phyloP scores from a whole-genome alignment of 2,329 filamentous ascomycete genomes.

The Colletotrichum endophyticum region DNA sequence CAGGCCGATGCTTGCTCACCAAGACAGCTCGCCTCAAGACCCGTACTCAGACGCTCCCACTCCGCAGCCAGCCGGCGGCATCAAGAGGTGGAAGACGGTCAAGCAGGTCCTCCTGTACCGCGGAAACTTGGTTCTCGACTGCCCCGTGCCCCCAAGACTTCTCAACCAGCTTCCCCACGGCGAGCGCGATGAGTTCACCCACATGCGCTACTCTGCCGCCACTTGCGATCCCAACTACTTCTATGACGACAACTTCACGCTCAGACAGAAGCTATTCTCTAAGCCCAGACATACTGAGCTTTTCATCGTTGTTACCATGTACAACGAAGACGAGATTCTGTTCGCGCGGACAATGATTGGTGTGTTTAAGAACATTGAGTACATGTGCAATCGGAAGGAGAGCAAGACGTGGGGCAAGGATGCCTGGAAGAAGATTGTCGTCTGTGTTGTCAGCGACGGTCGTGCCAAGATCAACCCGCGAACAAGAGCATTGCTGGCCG shows the following conservation, averaged over 20 bases:
- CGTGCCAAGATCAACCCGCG: slow-evolving; percentile 95
- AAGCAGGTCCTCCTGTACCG: slow-evolving; percentile 98
- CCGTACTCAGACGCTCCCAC: slow-evolving; percentile 50
- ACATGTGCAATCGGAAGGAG: slow-evolving; percentile 91
- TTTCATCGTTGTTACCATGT: slow-evolving; percentile 98
- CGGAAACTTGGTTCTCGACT: slow-evolving; percentile 95
- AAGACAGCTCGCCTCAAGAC: slow-evolving; percentile 52
- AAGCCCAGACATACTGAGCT: slow-evolving; percentile 93
- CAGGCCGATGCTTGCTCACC: slow-evolving; percentile 76
- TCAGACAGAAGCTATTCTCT: slow-evolving; percentile 89
- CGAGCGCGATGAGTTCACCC: slow-evolving; percentile 89
- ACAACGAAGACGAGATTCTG: slow-evolving; percentile 96
- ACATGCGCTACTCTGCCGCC: slow-evolving; percentile 92
- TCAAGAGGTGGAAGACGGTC: slow-evolving; percentile 96
- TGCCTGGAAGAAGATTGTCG: slow-evolving; percentile 99
- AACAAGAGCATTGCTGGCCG: slow-evolving; percentile 87
- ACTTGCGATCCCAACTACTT: slow-evolving; percentile 93
- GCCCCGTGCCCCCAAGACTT: slow-evolving; percentile 87
- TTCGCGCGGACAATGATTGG: slow-evolving; percentile 96
- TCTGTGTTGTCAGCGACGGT: slow-evolving; percentile 95
- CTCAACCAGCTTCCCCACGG: slow-evolving; percentile 89
- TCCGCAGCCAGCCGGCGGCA: slow-evolving; percentile 56
- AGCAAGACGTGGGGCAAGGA: slow-evolving; percentile 99
- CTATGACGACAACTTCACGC: slow-evolving; percentile 85
- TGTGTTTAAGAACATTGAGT: slow-evolving; percentile 98